Conservation (phyloP, 1,284 basidiomycete species). For the Cutaneotrichosporon sp. region DNA sequence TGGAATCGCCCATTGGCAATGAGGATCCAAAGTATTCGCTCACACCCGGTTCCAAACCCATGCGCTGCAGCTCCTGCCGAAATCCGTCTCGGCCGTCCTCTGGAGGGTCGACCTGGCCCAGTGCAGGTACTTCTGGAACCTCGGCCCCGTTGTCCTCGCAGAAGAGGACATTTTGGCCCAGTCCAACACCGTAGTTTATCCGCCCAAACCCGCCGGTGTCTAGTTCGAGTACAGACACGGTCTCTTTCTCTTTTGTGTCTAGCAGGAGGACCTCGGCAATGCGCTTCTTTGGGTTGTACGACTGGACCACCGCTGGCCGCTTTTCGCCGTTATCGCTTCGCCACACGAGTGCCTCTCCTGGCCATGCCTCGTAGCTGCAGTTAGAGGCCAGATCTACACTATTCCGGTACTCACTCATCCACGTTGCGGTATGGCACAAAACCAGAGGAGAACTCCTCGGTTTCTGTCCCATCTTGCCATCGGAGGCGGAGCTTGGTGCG, state of each 20-base stretch:
- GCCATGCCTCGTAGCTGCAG: slow-evolving; percentile 53
- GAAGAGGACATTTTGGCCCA: slow-evolving; percentile 79
- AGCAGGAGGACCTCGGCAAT: slow-evolving; percentile 54
- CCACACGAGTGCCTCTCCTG: slow-evolving; percentile 86
- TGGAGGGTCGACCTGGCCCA: slow-evolving; percentile 32
- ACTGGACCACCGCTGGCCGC: slow-evolving; percentile 69
- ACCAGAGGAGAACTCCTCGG: slow-evolving; percentile 58
- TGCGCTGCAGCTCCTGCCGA: slow-evolving; percentile 21
- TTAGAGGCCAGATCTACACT: not conserved
- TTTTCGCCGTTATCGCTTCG: slow-evolving; percentile 61
- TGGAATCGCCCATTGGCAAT: slow-evolving; percentile 21
- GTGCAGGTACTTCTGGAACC: slow-evolving; percentile 33
- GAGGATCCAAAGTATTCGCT: slow-evolving; percentile 9
- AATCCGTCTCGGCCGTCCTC: slow-evolving; percentile 20
- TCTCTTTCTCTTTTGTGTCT: slow-evolving; percentile 51
- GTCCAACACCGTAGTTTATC: slow-evolving; percentile 66
- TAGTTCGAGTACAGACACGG: slow-evolving; percentile 78
- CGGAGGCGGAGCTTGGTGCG: slow-evolving; percentile 65
- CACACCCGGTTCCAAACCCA: slow-evolving; percentile 14
- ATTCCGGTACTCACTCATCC: slow-evolving; percentile 41
- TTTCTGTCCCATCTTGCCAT: slow-evolving; percentile 76
- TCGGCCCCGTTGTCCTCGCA: slow-evolving; percentile 31
- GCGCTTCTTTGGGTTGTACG: slow-evolving; percentile 65
- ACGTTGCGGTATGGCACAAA: slow-evolving; percentile 67
- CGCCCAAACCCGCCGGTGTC: slow-evolving; percentile 56